Percentiles rank a stretch among this genome's conserved stretches.
Conservation (phyloP, 2,329 filamentous ascomycete genomes). For the Aspergillus hiratsukae region DNA sequence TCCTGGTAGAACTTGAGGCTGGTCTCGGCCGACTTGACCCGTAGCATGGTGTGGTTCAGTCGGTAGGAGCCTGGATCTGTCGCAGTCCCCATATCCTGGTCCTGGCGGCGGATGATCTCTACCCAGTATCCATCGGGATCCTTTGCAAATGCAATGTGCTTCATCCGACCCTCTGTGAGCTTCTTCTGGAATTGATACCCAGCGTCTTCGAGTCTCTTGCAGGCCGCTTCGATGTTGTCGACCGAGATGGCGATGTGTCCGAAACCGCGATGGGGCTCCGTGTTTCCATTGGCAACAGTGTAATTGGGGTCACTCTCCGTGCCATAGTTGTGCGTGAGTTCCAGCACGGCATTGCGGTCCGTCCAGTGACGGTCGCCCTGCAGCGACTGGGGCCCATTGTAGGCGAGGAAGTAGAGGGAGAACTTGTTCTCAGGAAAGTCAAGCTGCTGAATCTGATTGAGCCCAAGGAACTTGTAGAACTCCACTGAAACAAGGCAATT, state of each 20-base stretch:
- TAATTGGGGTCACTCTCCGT: slow-evolving; percentile 81
- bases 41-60: slow-evolving; percentile 69
- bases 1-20: slow-evolving; percentile 80
- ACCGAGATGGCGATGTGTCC: slow-evolving; percentile 82
- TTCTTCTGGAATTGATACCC: slow-evolving; percentile 96
- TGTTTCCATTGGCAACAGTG: slow-evolving; percentile 81
- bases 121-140: slow-evolving; percentile 81
- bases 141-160: slow-evolving; percentile 81
- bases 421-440: slow-evolving; percentile 85
- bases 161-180: slow-evolving; percentile 81
- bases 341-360: slow-evolving; percentile 84
- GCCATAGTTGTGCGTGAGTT: slow-evolving; percentile 80
- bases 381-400: slow-evolving; percentile 70
- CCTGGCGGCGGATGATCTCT: slow-evolving; percentile 59
- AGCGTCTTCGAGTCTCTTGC: slow-evolving; percentile 80
- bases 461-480: slow-evolving; percentile 90
- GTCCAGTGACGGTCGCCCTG: slow-evolving; percentile 70
- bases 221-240: slow-evolving; percentile 83
- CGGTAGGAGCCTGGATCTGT: slow-evolving; percentile 75
- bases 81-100: slow-evolving; percentile 64
- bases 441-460: slow-evolving; percentile 77
- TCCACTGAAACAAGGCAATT: slow-evolving; percentile 54
- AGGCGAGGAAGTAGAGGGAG: slow-evolving; percentile 91
- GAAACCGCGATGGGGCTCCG: slow-evolving; percentile 77
- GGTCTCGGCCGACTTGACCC: slow-evolving; percentile 75